Conservation (phyloP, 2,329 filamentous ascomycete genomes). For the Colletotrichum sp. region DNA sequence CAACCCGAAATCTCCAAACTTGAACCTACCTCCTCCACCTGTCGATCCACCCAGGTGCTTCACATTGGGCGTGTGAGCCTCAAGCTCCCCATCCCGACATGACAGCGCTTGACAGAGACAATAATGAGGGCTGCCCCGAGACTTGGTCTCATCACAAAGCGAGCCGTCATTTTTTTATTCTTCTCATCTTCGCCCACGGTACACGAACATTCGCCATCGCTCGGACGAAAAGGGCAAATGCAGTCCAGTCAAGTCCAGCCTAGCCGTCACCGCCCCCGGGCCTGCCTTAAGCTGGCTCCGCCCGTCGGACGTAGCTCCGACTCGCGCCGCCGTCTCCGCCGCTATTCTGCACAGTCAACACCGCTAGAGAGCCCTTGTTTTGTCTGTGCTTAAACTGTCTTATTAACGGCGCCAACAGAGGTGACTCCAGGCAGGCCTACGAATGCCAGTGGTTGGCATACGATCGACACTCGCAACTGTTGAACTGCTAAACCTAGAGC, state of each 20-base stretch:
- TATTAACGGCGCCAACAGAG: neutral
- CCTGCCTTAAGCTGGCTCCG: neutral
- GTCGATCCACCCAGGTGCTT: neutral
- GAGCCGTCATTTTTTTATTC: neutral
- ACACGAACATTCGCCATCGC: neutral
- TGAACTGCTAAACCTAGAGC: neutral
- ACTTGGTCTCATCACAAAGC: neutral
- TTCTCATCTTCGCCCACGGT: neutral
- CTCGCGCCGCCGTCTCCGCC: neutral
- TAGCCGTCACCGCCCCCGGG: neutral
- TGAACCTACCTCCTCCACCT: too few species aligned
- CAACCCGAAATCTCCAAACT: neutral
- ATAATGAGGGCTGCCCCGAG: conserved; percentile 1
- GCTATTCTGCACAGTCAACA: neutral
- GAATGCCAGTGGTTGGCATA: conserved; percentile 3
- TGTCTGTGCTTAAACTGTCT: conserved; percentile 7
- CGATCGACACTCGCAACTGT: conserved; percentile 2
- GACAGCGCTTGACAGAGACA: conserved; percentile 8
- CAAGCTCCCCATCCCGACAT: neutral
- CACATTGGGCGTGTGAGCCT: neutral
- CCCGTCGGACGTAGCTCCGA: conserved; percentile 4
- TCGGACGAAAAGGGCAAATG: neutral
- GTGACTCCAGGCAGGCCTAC: neutral
- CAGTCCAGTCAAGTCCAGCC: neutral
- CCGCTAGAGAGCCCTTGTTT: neutral